Conservation (phyloP, 177 flowering plant genomes). For the Vitis hybrid region DNA sequence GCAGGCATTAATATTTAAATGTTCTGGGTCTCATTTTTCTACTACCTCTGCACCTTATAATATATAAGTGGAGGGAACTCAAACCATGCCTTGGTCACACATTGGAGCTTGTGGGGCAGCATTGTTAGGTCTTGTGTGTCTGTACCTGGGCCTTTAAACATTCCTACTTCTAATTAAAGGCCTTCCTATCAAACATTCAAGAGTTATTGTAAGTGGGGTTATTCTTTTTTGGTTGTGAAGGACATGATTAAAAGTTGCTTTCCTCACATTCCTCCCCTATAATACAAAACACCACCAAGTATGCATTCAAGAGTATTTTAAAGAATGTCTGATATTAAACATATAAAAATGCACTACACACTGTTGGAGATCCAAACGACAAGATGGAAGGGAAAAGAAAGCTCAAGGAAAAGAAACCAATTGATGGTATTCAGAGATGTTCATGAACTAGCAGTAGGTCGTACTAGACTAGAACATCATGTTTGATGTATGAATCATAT, state of each 20-base stretch:
- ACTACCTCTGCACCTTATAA: background rate
- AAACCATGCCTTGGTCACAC: background rate
- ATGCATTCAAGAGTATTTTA: conserved; percentile 3
- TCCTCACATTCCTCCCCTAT: conserved; percentile 26
- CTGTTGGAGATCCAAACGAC: conserved; percentile 10
- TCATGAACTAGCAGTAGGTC: conserved; percentile 1
- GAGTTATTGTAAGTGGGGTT: conserved; percentile 18
- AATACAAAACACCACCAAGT: conserved; percentile 10
- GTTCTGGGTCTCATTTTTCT: background rate
- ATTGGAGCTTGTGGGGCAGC: conserved; percentile 13
- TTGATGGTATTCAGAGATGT: background rate
- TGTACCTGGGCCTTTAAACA: conserved; percentile 13
- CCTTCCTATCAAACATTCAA: conserved; percentile 9
- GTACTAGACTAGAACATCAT: no score
- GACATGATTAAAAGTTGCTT: conserved; percentile 14
- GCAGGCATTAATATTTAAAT: conserved; percentile 6
- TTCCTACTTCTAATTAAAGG: conserved; percentile 10
- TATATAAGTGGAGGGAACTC: conserved; percentile 12
- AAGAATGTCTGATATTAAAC: conserved; percentile 3
- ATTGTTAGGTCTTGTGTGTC: conserved; percentile 19
- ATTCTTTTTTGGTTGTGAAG: conserved; percentile 1
- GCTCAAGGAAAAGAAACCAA: background rate
- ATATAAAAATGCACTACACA: background rate
- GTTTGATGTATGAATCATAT: no score
- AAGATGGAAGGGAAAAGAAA: background rate